Percentiles rank a stretch among this genome's conserved stretches.
These are phyloP conservation scores for Verbascum thapsus DNA, from an alignment of 257 asterid species.

Conservation along the genomic window DNA sequence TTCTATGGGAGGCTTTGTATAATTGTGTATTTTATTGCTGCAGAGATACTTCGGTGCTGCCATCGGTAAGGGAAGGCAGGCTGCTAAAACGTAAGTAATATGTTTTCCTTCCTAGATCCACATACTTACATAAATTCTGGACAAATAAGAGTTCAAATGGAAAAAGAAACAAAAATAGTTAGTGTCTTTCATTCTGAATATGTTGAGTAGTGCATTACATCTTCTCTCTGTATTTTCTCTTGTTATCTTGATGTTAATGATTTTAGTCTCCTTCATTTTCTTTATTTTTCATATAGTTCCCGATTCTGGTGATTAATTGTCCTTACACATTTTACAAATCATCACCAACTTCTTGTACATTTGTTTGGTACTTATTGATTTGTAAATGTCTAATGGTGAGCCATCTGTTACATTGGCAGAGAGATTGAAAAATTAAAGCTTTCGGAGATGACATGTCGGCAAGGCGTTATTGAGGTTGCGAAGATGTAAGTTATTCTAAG, in stretches of 20 bases:
- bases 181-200: not conserved
- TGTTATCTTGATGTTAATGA: slow-evolving; percentile 17
- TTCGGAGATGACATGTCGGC: slow-evolving; percentile 70
- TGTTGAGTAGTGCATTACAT: not conserved
- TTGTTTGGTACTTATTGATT: not conserved
- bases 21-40: slow-evolving; percentile 20
- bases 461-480: slow-evolving; percentile 71
- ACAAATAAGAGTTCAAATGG: too few relatives aligned
- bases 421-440: slow-evolving; percentile 72
- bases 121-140: not conserved
- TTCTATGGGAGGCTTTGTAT: slow-evolving; percentile 7
- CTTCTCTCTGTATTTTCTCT: not conserved
- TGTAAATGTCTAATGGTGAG: slow-evolving; percentile 21
- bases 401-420: slow-evolving; percentile 33
- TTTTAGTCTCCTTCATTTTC: slow-evolving; percentile 2
- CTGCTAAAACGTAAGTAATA: slow-evolving; percentile 88
- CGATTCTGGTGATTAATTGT: not conserved
- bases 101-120: slow-evolving; percentile 8
- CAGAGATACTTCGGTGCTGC: slow-evolving; percentile 96
- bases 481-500: slow-evolving; percentile 51
- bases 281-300: not conserved
- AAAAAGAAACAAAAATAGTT: too few relatives aligned
- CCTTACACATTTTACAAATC: not conserved
- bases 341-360: not conserved
- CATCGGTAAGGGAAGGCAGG: slow-evolving; percentile 94